Evolutionary conservation across 129 eudicot genomes (phyloP), one percentile per base, ranked within the genome.

Genomic region (Lactuca saligna): DNA sequence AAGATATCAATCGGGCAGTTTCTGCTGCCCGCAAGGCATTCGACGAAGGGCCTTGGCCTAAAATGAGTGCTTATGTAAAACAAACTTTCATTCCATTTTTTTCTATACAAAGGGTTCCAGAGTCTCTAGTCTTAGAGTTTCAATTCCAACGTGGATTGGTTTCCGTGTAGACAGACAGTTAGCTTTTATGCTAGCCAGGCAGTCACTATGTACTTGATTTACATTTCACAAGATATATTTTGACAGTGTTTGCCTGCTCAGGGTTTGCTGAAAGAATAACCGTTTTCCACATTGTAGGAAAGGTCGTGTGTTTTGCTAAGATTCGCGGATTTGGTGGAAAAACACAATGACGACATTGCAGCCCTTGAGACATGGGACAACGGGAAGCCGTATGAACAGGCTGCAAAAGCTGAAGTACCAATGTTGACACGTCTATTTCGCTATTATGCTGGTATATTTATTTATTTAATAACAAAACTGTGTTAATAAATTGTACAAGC

Each of bases 11-110:
- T 56, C 82, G 86, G 6, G 86, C 89, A n/a, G 89, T 74, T n/a
- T 46, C 81, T 44, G 86, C 89, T 71, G 86, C 86, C 55, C 83
- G 89, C n/a, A 78, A 78, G 46, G 89, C 86, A 4, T 84, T 84
- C 33, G 86, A 84, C 63, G 89, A 84, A 63, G 89, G 86, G 48
- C 82, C 84, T 0, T 84, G 89, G 89, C 89, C 89, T 37, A 81
- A 68, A 71, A 78, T 81, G 89, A 74, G 81, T 16, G 79, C 86
- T 75, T 84, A 84, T 63, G 89, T 84, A 78, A 33, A 15, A 33
- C 11, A 11, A 7, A 15, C 10, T 17, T 16, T 65, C 10, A 53
- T 57, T 31, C 5, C 58, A 14, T 37, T 46, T 8, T 48, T 49
- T n/a, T 57, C 41, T 49, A 41, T 5, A 39, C 8, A 0, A 29